These are phyloP conservation scores for Adansonia madagascariensis DNA, from an alignment of 441 rosid genomes.

Conservation along the genomic window DNA sequence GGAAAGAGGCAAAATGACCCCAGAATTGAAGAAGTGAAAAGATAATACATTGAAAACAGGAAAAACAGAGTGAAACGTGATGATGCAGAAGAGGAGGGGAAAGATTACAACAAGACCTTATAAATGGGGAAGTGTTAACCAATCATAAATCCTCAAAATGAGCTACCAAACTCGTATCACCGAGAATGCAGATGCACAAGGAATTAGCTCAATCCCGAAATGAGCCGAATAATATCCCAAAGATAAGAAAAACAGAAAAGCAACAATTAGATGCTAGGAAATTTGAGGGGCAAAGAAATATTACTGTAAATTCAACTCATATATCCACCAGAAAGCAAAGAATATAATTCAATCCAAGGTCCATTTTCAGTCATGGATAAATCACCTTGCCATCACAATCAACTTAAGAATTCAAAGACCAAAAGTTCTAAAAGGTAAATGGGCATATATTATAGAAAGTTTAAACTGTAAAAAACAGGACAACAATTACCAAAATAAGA, in stretches of 20 bases:
- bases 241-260: background rate
- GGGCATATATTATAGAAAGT: slow-evolving; percentile 2
- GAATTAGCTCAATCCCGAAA: background rate
- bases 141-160: background rate
- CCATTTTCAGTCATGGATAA: slow-evolving; percentile 12
- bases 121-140: background rate
- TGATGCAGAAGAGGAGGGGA: background rate
- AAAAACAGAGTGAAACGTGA: background rate
- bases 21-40: background rate
- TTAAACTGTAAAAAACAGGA: background rate
- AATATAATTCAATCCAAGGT: slow-evolving; percentile 6
- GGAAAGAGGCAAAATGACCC: background rate
- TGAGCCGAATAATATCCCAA: background rate
- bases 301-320: background rate
- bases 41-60: too few relatives aligned
- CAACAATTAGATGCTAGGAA: slow-evolving; percentile 1
- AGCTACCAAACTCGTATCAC: background rate
- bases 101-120: background rate
- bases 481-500: background rate
- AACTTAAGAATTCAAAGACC: slow-evolving; percentile 3
- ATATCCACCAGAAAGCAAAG: slow-evolving; percentile 8
- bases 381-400: slow-evolving; percentile 11
- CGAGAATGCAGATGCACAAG: background rate
- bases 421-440: slow-evolving; percentile 6
- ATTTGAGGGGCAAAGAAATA: background rate